Evolutionary conservation across 1,139 yeast genomes (phyloP).

Genomic region (Suhomyces terraborum): DNA sequence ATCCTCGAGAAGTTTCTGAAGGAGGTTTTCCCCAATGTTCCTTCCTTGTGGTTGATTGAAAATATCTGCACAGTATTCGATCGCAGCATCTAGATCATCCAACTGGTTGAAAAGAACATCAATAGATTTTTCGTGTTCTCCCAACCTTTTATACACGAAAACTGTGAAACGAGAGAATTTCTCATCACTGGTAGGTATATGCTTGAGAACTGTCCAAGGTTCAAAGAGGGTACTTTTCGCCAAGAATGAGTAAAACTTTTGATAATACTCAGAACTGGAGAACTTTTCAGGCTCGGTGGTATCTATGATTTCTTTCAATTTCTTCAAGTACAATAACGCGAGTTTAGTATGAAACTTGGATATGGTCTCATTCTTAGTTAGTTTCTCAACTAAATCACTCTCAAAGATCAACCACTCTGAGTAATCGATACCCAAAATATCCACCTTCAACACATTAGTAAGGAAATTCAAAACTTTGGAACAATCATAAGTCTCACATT

Average conservation of each 20-base stretch:
- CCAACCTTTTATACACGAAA: slow-evolving; percentile 58
- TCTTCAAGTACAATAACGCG: slow-evolving; percentile 54
- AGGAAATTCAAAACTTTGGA: slow-evolving; percentile 54
- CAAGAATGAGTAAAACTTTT: slow-evolving; percentile 42
- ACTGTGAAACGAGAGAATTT: slow-evolving; percentile 51
- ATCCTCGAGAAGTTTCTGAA: slow-evolving; percentile 44
- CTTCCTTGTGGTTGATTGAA: slow-evolving; percentile 39
- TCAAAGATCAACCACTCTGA: slow-evolving; percentile 57
- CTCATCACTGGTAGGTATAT: slow-evolving; percentile 41
- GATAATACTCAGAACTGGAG: slow-evolving; percentile 24
- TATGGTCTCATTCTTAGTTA: slow-evolving; percentile 35
- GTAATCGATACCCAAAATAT: slow-evolving; percentile 50
- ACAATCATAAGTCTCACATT: slow-evolving; percentile 61
- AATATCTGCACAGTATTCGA: slow-evolving; percentile 59
- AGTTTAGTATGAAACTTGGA: slow-evolving; percentile 52
- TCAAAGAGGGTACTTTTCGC: slow-evolving; percentile 41
- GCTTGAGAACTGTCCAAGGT: slow-evolving; percentile 46
- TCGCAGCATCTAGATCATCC: slow-evolving; percentile 58
- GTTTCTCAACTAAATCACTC: slow-evolving; percentile 45
- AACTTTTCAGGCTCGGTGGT: slow-evolving; percentile 18
- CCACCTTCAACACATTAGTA: slow-evolving; percentile 26
- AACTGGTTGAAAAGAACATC: slow-evolving; percentile 62
- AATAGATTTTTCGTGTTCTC: slow-evolving; percentile 66
- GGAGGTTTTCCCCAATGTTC: slow-evolving; percentile 39
- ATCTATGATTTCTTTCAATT: slow-evolving; percentile 26